Conservation (phyloP, 2,329 filamentous ascomycete species). For the Lachnellula occidentalis region DNA sequence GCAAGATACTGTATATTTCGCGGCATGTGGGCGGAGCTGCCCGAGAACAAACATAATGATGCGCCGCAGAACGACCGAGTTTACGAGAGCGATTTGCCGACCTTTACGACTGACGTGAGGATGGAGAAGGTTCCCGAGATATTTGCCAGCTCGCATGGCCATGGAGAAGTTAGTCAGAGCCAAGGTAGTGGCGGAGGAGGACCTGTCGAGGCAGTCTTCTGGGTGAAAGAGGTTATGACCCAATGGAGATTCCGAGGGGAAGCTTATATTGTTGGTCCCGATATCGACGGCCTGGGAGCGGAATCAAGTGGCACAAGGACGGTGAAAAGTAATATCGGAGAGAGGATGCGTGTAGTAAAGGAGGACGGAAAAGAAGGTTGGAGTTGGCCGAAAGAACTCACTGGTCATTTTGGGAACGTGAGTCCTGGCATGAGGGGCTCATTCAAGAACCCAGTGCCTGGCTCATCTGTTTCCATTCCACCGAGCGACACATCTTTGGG, state of each 20-base stretch:
- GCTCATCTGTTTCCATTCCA: conserved; percentile 50
- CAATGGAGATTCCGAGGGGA: conserved; percentile 83
- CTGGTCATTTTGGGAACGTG: conserved; percentile 85
- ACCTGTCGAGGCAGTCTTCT: conserved; percentile 78
- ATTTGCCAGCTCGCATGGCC: conserved; percentile 44
- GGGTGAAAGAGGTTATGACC: conserved; percentile 62
- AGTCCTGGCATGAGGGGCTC: conserved; percentile 73
- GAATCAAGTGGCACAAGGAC: conserved; percentile 46
- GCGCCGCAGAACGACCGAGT: conserved; percentile 64
- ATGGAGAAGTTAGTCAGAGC: conserved; percentile 38
- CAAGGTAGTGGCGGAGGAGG: conserved; percentile 58
- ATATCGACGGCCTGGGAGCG: conserved; percentile 51
- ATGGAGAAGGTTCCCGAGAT: conserved; percentile 81
- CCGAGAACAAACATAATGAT: conserved; percentile 65
- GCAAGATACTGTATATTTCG: conserved; percentile 79
- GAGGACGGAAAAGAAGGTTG: conserved; percentile 35
- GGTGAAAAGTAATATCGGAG: conserved; percentile 54
- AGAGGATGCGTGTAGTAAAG: conserved; percentile 55
- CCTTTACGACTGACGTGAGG: conserved; percentile 81
- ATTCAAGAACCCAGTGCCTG: conserved; percentile 64
- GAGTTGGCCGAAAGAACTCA: conserved; percentile 76
- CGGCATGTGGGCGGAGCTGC: conserved; percentile 73
- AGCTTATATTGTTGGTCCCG: conserved; percentile 68
- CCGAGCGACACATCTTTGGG: conserved; percentile 37
- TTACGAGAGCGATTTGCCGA: conserved; percentile 72